Percentiles rank a stretch among this genome's conserved stretches.
Evolutionary conservation across 2,329 filamentous ascomycete species (phyloP).

Genomic region (Cordyceps farinosa): DNA sequence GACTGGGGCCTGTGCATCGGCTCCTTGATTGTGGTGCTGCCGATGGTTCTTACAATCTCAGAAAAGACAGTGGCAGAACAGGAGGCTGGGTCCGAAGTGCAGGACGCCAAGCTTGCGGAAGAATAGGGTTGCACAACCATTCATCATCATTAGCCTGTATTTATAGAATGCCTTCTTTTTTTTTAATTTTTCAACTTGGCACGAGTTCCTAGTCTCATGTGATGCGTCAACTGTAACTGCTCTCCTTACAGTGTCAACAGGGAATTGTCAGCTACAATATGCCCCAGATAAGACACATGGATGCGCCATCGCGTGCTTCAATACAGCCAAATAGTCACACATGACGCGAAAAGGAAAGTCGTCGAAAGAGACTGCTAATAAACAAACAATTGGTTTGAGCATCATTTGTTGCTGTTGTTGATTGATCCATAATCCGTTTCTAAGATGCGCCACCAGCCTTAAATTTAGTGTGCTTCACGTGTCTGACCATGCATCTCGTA

Average conservation of each 20-base stretch:
- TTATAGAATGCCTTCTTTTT: background rate
- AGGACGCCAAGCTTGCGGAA: slow-evolving; percentile 21
- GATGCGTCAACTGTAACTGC: background rate
- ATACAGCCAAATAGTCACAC: background rate
- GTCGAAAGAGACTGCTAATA: background rate
- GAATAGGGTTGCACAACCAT: background rate
- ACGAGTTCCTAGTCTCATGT: background rate
- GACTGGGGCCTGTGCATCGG: slow-evolving; percentile 45
- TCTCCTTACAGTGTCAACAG: no score
- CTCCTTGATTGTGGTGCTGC: slow-evolving; percentile 39
- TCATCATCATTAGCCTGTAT: slow-evolving; percentile 1
- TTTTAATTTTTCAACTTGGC: background rate
- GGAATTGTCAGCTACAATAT: no score
- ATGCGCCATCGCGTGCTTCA: no score
- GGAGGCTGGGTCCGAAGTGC: slow-evolving; percentile 22
- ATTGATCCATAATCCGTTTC: no score
- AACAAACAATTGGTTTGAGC: background rate
- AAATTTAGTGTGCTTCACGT: background rate
- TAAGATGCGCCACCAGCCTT: background rate
- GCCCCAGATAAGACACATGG: background rate
- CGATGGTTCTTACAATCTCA: slow-evolving; percentile 38
- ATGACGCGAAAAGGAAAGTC: background rate
- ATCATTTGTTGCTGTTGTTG: no score
- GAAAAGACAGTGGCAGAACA: slow-evolving; percentile 26
- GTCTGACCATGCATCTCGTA: background rate